Evolutionary conservation across 2,329 filamentous ascomycete genomes (phyloP), one percentile per base, ranked within the genome.

Genomic region (Phyllosticta ampelicida): DNA sequence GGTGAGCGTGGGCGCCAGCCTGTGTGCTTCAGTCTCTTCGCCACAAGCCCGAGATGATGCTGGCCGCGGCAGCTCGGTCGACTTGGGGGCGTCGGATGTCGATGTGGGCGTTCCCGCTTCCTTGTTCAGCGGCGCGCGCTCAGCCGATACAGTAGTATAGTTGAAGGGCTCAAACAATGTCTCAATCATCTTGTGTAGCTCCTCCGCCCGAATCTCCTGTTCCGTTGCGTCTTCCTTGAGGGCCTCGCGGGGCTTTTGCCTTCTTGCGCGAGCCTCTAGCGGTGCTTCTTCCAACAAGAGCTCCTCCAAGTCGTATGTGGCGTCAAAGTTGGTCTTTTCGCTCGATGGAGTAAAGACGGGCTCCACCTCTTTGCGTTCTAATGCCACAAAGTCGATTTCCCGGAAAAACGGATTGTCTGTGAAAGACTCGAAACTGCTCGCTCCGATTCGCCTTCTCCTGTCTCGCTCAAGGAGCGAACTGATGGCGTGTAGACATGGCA

Each of bases 271-370:
- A 58, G 94, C 94, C 73, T 99, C 94, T 5, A 99, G 76, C 0
- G 94, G 94, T 11, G 94, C 94, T 70, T 99, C 94, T 72, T 99
- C 94, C 51, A 99, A 74, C 1, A 99, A 75, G 19, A 99, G 73
- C 71, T 99, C 94, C 70, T 99, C 94, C 54, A 99, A 76, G 71
- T 99, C 94, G 69, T 99, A 97, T 0, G 94, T 99, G 4, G 94
- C 94, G 72, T 99, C 94, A 64, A 99, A 99, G 71, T 99, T 99
- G 3, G 94, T 97, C 80, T 99, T 99, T 53, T 97, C 94, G 58
- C 90, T 91, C 0, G 92, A 96, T 0, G 94, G 94, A 19, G 87
- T 82, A 70, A 99, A 99, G 3, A 97, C 84, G 0, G 94, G 94
- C 65, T 91, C 86, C 51, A 97, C 85, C 68, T 90, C 85, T 70